Evolutionary conservation across 768 basidiomycete genomes (phyloP), one percentile per base, ranked within the genome.

Genomic region (Agaricus sinodeliciosus): DNA sequence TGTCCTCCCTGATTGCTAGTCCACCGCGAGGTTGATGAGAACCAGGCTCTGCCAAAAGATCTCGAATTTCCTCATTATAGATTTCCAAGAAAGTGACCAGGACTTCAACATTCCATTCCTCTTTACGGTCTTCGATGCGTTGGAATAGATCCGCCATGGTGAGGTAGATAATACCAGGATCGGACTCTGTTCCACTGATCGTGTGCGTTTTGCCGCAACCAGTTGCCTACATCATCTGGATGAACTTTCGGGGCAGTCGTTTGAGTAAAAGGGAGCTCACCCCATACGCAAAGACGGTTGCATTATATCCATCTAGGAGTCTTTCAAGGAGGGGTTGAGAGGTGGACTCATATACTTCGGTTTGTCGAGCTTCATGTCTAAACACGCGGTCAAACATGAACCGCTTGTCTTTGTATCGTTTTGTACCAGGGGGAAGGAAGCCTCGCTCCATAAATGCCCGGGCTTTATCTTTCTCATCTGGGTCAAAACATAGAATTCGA

Each of bases 161-260:
- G 54, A 92, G 78, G 69, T 98, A 94, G 66, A 98, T 96, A 61
- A 96, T 84, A 27, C 96, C 96, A 15, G 91, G 92, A 65, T 95
- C 88, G 18, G 67, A 65, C 42, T 87, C 85, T 35, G 89, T 87
- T 53, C 95, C 95, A 61, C 93, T 96, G 67, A 99, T 97, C 16
- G 96, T 99, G 69, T 98, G 94, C 4, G 96, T 99, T 70, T 99
- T 99, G 58, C 96, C 96, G 66, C 96, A 98, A n/a, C 96, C 96
- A n/a, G 96, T 98, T 19, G 96, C 96, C 96, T 98, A 63, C 45
- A 49, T 22, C 22, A 26, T 25, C 34, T 42, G n/a, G 28, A 19
- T 22, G 9, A 46, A 39, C 4, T 4, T 48, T 27, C 27, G 7
- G 26, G 16, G 46, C 7, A 41, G 18, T 3, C 34, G 11, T 31